phyloP scores from a whole-genome alignment of 1,139 yeast species.

The Eremothecium coryli region DNA sequence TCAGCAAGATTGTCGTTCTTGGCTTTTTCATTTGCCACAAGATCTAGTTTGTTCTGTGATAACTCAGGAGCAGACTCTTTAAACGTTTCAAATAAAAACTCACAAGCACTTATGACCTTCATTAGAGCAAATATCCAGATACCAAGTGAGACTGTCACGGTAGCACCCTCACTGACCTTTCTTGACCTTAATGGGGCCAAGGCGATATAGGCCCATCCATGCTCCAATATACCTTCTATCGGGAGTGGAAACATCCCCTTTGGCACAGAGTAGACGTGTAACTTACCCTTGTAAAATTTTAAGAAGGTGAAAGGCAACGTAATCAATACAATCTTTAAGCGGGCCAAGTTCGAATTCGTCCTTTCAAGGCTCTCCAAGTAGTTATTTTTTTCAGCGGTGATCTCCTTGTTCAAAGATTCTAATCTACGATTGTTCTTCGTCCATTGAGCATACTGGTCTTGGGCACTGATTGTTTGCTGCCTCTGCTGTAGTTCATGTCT shows the following conservation, averaged over 20 bases:
- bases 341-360: constrained; percentile 41
- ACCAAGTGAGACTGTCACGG: constrained; percentile 23
- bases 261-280: constrained; percentile 25
- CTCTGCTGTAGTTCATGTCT: constrained; percentile 42
- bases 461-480: constrained; percentile 64
- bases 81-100: constrained; percentile 13
- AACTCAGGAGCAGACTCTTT: no score
- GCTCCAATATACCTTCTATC: constrained; percentile 24
- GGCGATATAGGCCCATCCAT: constrained; percentile 27
- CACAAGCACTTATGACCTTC: constrained; percentile 21
- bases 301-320: constrained; percentile 26
- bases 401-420: constrained; percentile 49
- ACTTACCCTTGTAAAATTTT: constrained; percentile 29
- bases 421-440: constrained; percentile 74
- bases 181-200: constrained; percentile 20
- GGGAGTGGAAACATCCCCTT: constrained; percentile 24
- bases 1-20: no score
- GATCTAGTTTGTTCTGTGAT: no score
- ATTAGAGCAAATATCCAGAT: constrained; percentile 30
- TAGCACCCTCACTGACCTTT: constrained; percentile 13
- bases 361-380: constrained; percentile 52
- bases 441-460: constrained; percentile 94
- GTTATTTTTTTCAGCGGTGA: constrained; percentile 37
- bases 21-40: no score
- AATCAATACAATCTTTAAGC: constrained; percentile 29